phyloP scores from a whole-genome alignment of 169 alveolate species.

The Theileria parva region DNA sequence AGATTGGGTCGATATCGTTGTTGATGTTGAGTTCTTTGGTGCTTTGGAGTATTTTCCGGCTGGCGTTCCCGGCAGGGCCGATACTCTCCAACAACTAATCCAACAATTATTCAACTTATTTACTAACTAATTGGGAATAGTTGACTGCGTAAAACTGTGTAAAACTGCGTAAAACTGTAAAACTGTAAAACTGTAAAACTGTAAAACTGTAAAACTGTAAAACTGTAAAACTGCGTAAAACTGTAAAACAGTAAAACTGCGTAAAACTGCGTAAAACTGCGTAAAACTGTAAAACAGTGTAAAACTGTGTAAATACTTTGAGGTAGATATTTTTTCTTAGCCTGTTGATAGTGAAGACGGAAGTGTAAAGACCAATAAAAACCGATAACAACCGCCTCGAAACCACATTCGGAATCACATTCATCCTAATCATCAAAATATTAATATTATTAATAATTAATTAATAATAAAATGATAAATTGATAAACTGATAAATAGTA shows the following conservation, averaged over 20 bases:
- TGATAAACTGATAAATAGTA: background rate
- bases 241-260: too few species aligned
- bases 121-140: background rate
- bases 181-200: too few species aligned
- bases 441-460: background rate
- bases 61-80: conserved; percentile 40
- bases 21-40: background rate
- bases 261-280: too few species aligned
- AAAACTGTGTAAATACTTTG: conserved; percentile 31
- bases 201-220: too few species aligned
- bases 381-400: conserved; percentile 25
- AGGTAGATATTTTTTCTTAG: conserved; percentile 26
- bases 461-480: too few species aligned
- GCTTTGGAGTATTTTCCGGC: conserved; percentile 20
- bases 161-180: too few species aligned
- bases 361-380: conserved; percentile 25
- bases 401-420: background rate
- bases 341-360: conserved; percentile 27
- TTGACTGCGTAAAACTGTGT: too few species aligned
- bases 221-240: too few species aligned
- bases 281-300: too few species aligned
- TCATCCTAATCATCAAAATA: background rate
- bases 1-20: background rate
- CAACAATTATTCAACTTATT: too few species aligned
- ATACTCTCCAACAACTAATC: conserved; percentile 28